Evolutionary conservation across 1,284 basidiomycete genomes (phyloP), one percentile per base, ranked within the genome.

Genomic region (Tilletia caries): DNA sequence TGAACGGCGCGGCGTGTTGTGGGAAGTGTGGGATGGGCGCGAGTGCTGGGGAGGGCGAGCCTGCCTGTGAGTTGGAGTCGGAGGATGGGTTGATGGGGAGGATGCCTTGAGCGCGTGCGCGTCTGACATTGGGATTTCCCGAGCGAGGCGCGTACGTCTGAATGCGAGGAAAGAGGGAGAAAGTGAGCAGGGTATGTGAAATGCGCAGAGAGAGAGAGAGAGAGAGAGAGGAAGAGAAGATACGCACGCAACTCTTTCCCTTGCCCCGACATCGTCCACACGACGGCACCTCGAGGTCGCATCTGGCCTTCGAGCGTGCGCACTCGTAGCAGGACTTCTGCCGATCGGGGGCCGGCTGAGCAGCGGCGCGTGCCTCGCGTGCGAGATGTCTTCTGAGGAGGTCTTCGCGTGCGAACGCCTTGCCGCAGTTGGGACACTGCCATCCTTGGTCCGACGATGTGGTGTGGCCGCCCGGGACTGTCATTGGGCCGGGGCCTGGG

Each of bases 301-400:
- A 80, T 34, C 78, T 68, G 27, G 78, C 78, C 68, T 80, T 80
- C 66, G 74, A 76, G 10, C 74, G 62, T 2, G 77, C 76, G 66
- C 78, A 80, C 58, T 78, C 77, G 58, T 75, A 75, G 66, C 78
- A 80, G 66, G 73, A 75, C 73, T 80, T 80, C 44, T 80, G 78
- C 23, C 78, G 70, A 62, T 79, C 77, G 33, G 77, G 72, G 0
- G 72, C 71, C 3, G 78, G 78, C 43, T 79, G 77, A 32, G 76
- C 73, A 5, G 72, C 67, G 1, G 78, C 76, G 48, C 78, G 69
- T 5, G 73, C 73, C 46, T 79, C 78, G 66, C 75, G 68, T 27
- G 76, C 75, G 44, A 79, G 68, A 66, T 79, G 78, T 13, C 78
- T 70, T 13, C 75, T 70, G 3, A 79, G 71, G 27, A 77, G 52